Evolutionary conservation across 1,284 basidiomycete species (phyloP).

Genomic region (Rhodofomes roseus): DNA sequence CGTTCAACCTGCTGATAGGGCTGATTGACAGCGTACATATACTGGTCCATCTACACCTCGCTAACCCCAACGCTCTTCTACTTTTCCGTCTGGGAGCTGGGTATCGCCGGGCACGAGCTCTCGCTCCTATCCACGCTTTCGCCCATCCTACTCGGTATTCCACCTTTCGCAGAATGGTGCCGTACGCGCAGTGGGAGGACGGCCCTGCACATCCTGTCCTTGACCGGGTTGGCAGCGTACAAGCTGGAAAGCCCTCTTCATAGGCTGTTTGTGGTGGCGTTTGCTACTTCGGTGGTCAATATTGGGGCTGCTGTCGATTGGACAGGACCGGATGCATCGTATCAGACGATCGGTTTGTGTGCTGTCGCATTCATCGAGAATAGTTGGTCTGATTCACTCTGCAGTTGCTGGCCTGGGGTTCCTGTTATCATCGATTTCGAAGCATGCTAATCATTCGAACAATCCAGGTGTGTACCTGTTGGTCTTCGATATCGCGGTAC

Average conservation of each 20-base stretch:
- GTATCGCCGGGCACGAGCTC: slow-evolving; percentile 74
- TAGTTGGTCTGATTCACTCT: not conserved
- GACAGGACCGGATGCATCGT: slow-evolving; percentile 37
- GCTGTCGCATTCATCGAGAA: not conserved
- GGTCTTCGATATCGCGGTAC: not conserved
- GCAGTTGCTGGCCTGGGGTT: slow-evolving; percentile 68
- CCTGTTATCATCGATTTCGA: slow-evolving; percentile 67
- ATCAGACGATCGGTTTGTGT: slow-evolving; percentile 58
- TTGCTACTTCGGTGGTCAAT: slow-evolving; percentile 49
- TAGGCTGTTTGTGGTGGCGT: slow-evolving; percentile 55
- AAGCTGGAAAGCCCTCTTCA: slow-evolving; percentile 48
- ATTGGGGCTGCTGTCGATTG: slow-evolving; percentile 55
- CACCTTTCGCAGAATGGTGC: slow-evolving; percentile 41
- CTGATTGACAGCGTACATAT: slow-evolving; percentile 62
- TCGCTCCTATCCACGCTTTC: slow-evolving; percentile 67
- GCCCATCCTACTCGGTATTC: slow-evolving; percentile 54
- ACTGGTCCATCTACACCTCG: slow-evolving; percentile 86
- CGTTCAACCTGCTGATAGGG: not conserved
- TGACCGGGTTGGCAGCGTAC: slow-evolving; percentile 63
- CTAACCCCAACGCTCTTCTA: slow-evolving; percentile 87
- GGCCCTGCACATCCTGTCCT: slow-evolving; percentile 44
- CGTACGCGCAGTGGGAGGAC: slow-evolving; percentile 46
- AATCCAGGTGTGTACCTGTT: slow-evolving; percentile 61
- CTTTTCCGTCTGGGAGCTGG: slow-evolving; percentile 89
- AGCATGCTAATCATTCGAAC: slow-evolving; percentile 77